These are phyloP conservation scores for Deakozyma indianensis DNA, from an alignment of 805 yeast genomes.

Conservation along the genomic window DNA sequence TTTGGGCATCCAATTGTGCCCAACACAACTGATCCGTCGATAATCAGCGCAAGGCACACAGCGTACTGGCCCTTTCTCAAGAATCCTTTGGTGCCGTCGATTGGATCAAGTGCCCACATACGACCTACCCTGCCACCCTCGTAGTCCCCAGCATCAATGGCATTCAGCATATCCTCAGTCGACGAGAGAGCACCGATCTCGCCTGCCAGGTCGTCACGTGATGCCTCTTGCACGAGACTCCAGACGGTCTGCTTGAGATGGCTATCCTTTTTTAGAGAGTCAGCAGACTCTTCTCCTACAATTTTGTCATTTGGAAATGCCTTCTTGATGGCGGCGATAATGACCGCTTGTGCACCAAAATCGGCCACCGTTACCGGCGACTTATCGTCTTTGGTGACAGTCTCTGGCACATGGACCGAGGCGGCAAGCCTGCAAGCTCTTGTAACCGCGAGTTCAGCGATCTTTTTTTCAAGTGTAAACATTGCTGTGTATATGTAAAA, in stretches of 20 bases:
- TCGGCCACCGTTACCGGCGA: constrained; percentile 96
- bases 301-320: constrained; percentile 77
- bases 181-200: constrained; percentile 17
- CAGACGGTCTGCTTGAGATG: constrained; percentile 42
- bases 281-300: constrained; percentile 91
- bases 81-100: constrained; percentile 96
- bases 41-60: constrained; percentile 82
- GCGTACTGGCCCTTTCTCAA: constrained; percentile 94
- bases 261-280: constrained; percentile 39
- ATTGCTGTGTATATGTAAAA: too few relatives aligned
- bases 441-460: constrained; percentile 83
- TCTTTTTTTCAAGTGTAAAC: constrained; percentile 51
- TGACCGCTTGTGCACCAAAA: constrained; percentile 88
- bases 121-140: constrained; percentile 69
- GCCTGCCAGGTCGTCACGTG: constrained; percentile 17
- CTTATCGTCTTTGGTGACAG: constrained; percentile 64
- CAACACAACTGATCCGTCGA: constrained; percentile 67
- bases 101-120: constrained; percentile 96
- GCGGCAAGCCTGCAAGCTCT: constrained; percentile 70
- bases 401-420: constrained; percentile 25
- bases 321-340: constrained; percentile 64
- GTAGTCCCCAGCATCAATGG: constrained; percentile 70
- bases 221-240: constrained; percentile 40
- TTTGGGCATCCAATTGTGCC: constrained; percentile 98
- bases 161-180: constrained; percentile 37